Evolutionary conservation across 1,284 basidiomycete genomes (phyloP).

Genomic region (Testicularia cyperi): DNA sequence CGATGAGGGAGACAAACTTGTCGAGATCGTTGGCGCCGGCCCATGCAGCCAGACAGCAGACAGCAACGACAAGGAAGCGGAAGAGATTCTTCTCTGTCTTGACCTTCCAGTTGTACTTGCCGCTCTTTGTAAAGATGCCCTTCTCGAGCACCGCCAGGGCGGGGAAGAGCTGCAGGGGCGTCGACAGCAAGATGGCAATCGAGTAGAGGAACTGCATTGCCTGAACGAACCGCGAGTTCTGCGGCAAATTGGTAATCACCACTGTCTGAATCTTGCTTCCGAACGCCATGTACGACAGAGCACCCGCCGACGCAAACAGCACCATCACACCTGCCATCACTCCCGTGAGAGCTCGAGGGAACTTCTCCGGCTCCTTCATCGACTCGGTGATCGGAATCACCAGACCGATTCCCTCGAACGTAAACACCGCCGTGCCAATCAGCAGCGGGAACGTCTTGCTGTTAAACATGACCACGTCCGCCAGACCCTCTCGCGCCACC

Average conservation of each 20-base stretch:
- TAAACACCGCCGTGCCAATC: conserved; percentile 96
- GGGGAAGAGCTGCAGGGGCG: conserved; percentile 88
- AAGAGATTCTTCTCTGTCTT: conserved; percentile 90
- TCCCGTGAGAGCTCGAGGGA: conserved; percentile 81
- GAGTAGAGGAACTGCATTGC: conserved; percentile 67
- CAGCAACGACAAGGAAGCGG: conserved; percentile 73
- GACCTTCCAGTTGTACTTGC: conserved; percentile 72
- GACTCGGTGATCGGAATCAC: conserved; percentile 96
- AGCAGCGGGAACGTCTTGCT: conserved; percentile 82
- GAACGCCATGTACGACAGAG: conserved; percentile 83
- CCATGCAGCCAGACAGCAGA: conserved; percentile 78
- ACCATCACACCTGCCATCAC: conserved; percentile 81
- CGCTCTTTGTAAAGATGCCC: conserved; percentile 78
- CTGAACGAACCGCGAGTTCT: conserved; percentile 83
- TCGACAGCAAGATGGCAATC: conserved; percentile 86
- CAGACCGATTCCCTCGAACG: conserved; percentile 95
- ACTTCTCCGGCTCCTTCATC: conserved; percentile 86
- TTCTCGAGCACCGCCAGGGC: conserved; percentile 96
- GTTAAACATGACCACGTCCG: conserved; percentile 88
- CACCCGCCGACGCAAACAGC: conserved; percentile 87
- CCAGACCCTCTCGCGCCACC: conserved; percentile 44
- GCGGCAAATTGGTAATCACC: conserved; percentile 89
- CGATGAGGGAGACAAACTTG: conserved; percentile 93
- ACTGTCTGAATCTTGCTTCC: conserved; percentile 87
- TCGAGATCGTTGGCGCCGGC: conserved; percentile 85